Evolutionary conservation across 176 grass and related monocot species (phyloP), one percentile per base, ranked within the genome.

Genomic region (Avena insularis): DNA sequence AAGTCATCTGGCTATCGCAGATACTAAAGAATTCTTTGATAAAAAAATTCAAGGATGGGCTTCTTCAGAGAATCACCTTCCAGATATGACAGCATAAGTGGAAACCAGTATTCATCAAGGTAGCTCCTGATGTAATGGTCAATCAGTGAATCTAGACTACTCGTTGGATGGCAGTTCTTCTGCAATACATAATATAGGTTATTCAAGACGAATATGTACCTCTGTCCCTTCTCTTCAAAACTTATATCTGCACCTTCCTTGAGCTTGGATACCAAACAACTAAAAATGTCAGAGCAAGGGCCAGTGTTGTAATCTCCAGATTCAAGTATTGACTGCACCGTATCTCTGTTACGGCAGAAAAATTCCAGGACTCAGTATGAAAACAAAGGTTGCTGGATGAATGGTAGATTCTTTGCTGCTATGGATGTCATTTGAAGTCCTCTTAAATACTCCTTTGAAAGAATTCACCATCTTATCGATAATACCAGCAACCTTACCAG

Each of bases 261-360:
- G 14, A 69, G 66, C 33, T 69, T 71, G 5, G n/a, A 74, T 74
- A 15, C 12, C 40, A 74, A 3, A 25, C 45, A 74, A 74, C 7
- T 2, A 13, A 20, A 48, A 4, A 74, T 48, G 45, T 74, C 71
- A 25, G 71, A 74, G 45, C 45, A 74, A 2, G 66, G 66, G 6
- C 36, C 69, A 47, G 69, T 72, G 40, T 72, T 72, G 40, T 72
- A 72, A 72, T 74, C 43, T 49, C 71, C 71, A 74, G 71, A 48
- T 21, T 47, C 71, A 49, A 49, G 43, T 14, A 74, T 25, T 74
- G 71, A 49, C n/a, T 74, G 71, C 20, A 74, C 43, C 71, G 14
- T 74, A 23, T 49, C 11, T 49, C 45, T 15, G 45, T 74, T 74
- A 74, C 45, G 43, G 5, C 3, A 2, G 71, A 74, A 74, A 23